Evolutionary conservation across 768 basidiomycete genomes (phyloP).

Genomic region (Galerina marginata): DNA sequence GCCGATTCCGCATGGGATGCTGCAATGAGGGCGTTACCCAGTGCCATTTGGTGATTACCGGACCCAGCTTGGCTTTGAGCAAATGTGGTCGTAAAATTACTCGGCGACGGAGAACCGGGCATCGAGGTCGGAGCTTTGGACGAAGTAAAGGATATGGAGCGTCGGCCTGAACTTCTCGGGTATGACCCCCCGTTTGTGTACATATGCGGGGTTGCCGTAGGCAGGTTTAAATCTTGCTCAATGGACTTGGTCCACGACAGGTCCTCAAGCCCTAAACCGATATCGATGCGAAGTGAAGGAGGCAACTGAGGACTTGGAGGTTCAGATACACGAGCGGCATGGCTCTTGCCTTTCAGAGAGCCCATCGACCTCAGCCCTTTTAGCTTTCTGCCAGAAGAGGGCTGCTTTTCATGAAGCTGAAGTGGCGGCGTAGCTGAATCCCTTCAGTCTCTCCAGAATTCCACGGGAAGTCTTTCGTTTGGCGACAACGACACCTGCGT

Average conservation of each 20-base stretch:
- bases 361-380: slow-evolving; percentile 84
- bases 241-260: slow-evolving; percentile 53
- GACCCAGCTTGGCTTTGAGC: slow-evolving; percentile 27
- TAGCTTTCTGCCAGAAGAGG: slow-evolving; percentile 53
- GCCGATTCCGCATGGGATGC: slow-evolving; percentile 96
- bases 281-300: slow-evolving; percentile 56
- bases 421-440: slow-evolving; percentile 44
- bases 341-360: slow-evolving; percentile 67
- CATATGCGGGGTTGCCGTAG: slow-evolving; percentile 41
- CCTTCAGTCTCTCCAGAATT: slow-evolving; percentile 69
- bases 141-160: slow-evolving; percentile 76
- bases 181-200: slow-evolving; percentile 36
- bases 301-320: slow-evolving; percentile 58
- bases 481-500: slow-evolving; percentile 27
- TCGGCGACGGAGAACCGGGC: slow-evolving; percentile 59
- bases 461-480: slow-evolving; percentile 70
- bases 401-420: slow-evolving; percentile 42
- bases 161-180: slow-evolving; percentile 59
- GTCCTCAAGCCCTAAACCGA: slow-evolving; percentile 61
- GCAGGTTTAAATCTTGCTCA: slow-evolving; percentile 19
- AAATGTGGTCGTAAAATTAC: slow-evolving; percentile 43
- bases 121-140: slow-evolving; percentile 47
- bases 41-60: slow-evolving; percentile 65
- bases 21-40: slow-evolving; percentile 91
- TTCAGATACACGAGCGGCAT: slow-evolving; percentile 41